These are phyloP conservation scores for Saturnispora mendoncae DNA, from an alignment of 805 yeast genomes.

Conservation along the genomic window DNA sequence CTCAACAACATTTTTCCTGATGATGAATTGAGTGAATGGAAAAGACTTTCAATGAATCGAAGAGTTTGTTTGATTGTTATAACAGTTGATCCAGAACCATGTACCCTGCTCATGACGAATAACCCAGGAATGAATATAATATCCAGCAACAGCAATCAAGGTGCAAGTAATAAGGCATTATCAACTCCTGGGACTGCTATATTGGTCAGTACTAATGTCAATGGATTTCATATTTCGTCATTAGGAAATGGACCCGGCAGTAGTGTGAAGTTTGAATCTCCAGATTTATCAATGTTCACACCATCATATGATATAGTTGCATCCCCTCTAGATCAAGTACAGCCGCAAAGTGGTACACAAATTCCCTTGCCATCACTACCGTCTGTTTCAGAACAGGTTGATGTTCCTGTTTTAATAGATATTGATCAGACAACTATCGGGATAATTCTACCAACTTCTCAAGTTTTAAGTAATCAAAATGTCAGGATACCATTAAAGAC, in stretches of 20 bases:
- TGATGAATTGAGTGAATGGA: conserved; percentile 75
- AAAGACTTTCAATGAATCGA: conserved; percentile 52
- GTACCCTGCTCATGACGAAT: conserved; percentile 34
- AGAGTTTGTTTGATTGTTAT: conserved; percentile 57
- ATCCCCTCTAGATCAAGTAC: conserved; percentile 22
- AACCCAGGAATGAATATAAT: conserved; percentile 11
- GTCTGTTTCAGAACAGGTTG: conserved; percentile 6
- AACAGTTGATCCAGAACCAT: conserved; percentile 50
- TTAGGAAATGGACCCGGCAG: conserved; percentile 8
- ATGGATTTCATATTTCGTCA: conserved; percentile 7
- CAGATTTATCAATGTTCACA: conserved; percentile 22
- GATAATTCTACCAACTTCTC: conserved; percentile 47
- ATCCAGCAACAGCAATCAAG: conserved; percentile 9
- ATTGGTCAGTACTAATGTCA: conserved; percentile 3
- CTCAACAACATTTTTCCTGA: conserved; percentile 69
- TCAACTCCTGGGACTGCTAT: conserved; percentile 14
- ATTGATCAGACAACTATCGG: conserved; percentile 46
- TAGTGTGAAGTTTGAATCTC: conserved; percentile 22
- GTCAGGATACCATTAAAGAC: conserved; percentile 61
- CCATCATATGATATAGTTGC: conserved; percentile 23
- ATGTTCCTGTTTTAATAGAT: conserved; percentile 33
- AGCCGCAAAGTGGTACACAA: conserved; percentile 4
- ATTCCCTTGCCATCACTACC: conserved; percentile 2
- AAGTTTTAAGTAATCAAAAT: conserved; percentile 63
- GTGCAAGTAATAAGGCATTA: conserved; percentile 22